Conservation (phyloP, 352 stramenopile genomes). For the Globisporangium emineosum region DNA sequence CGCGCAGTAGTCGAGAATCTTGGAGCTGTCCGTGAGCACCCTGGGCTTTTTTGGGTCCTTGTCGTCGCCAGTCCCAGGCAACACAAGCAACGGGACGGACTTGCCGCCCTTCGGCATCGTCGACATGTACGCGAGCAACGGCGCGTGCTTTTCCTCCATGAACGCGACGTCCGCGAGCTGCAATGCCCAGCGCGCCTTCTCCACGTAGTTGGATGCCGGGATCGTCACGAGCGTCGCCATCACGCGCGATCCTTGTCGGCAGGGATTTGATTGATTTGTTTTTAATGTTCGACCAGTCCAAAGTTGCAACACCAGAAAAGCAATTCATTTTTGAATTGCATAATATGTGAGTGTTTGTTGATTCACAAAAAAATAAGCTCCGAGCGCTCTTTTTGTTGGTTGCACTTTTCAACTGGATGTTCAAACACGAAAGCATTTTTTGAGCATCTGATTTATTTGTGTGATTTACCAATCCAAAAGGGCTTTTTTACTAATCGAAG, state of each 20-base stretch:
- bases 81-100: slow-evolving; percentile 39
- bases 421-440: too few relatives aligned
- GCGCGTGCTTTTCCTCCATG: slow-evolving; percentile 41
- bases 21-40: slow-evolving; percentile 36
- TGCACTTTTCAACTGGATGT: too few relatives aligned
- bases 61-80: slow-evolving; percentile 11
- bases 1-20: slow-evolving; percentile 44
- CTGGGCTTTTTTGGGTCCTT: background rate
- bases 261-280: background rate
- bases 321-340: slow-evolving; percentile 13
- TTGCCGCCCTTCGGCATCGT: slow-evolving; percentile 42
- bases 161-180: slow-evolving; percentile 40
- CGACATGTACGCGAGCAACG: slow-evolving; percentile 39
- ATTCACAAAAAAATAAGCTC: too few relatives aligned
- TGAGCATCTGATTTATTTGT: too few relatives aligned
- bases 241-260: background rate
- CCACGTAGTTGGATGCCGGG: slow-evolving; percentile 53
- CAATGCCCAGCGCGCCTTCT: slow-evolving; percentile 59
- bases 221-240: slow-evolving; percentile 41
- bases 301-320: background rate
- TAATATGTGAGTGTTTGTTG: too few relatives aligned
- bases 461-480: too few relatives aligned
- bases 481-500: too few relatives aligned
- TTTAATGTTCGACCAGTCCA: background rate
- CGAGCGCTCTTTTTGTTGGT: too few relatives aligned